These are phyloP conservation scores for Boeremia lycopersici DNA, from an alignment of 2,329 filamentous ascomycete genomes.

Conservation along the genomic window DNA sequence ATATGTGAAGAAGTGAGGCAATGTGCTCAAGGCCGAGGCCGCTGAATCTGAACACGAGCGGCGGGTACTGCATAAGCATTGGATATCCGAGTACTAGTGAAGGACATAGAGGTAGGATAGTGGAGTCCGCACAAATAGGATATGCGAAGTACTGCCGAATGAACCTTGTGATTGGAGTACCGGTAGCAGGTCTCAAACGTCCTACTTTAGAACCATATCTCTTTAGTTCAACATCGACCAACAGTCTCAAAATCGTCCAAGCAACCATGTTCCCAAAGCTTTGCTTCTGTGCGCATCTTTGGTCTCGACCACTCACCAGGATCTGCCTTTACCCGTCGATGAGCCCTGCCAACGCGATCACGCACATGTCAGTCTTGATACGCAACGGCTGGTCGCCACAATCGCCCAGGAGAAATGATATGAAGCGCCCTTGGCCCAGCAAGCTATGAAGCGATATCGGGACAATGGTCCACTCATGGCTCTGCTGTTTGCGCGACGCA, in stretches of 20 bases:
- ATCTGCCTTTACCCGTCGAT: slow-evolving; percentile 10
- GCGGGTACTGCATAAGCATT: no score
- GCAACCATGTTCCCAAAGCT: slow-evolving; percentile 12
- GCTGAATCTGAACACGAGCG: no score
- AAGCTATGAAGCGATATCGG: slow-evolving; percentile 29
- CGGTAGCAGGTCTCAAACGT: no score
- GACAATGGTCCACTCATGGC: background rate
- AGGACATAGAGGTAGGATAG: no score
- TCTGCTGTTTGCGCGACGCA: background rate
- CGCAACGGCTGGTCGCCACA: slow-evolving; percentile 31
- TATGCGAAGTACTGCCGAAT: no score
- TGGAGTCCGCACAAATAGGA: no score
- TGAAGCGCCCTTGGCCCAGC: slow-evolving; percentile 18
- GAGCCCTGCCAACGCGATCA: slow-evolving; percentile 25
- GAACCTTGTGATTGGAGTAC: no score
- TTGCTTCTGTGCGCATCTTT: slow-evolving; percentile 14
- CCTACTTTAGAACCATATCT: no score
- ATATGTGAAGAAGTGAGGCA: background rate
- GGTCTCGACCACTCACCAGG: slow-evolving; percentile 18
- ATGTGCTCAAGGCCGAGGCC: no score
- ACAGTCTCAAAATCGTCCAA: no score
- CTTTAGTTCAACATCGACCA: no score
- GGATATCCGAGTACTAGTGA: no score
- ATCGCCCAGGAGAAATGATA: slow-evolving; percentile 20
- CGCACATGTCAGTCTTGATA: slow-evolving; percentile 26